A percentile compares a stretch with the other conserved stretches of the same genome.
phyloP scores from a whole-genome alignment of 164 flowering plant species.

The Piper longum region DNA sequence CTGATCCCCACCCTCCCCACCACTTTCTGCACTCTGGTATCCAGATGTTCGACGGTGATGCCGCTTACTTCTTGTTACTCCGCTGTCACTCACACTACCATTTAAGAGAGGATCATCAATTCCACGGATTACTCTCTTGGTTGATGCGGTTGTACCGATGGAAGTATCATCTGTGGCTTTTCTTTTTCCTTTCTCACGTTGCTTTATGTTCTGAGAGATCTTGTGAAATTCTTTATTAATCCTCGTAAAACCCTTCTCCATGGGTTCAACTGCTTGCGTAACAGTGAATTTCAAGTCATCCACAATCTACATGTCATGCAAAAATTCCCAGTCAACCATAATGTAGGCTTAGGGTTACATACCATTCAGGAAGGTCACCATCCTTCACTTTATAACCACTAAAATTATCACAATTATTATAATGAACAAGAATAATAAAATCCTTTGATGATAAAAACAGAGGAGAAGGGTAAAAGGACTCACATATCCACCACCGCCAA shows the following conservation, averaged over 20 bases:
- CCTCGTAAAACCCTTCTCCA: slow-evolving; percentile 78
- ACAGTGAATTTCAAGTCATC: slow-evolving; percentile 87
- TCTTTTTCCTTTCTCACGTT: slow-evolving; percentile 51
- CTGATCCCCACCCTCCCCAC: slow-evolving; percentile 84
- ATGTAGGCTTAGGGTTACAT: neutral
- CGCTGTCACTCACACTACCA: slow-evolving; percentile 82
- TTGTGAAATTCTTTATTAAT: slow-evolving; percentile 73
- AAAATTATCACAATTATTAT: neutral
- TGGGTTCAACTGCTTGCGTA: slow-evolving; percentile 78
- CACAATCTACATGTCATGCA: slow-evolving; percentile 46
- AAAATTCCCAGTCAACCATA: neutral
- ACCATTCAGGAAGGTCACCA: neutral
- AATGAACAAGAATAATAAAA: too few relatives aligned
- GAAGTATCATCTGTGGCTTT: slow-evolving; percentile 72
- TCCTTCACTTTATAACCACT: neutral
- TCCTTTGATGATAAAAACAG: neutral
- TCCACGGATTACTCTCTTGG: slow-evolving; percentile 55
- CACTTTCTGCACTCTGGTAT: slow-evolving; percentile 77
- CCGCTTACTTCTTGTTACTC: slow-evolving; percentile 46
- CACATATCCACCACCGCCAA: slow-evolving; percentile 91
- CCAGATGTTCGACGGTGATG: slow-evolving; percentile 52
- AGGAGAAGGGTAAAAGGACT: slow-evolving; percentile 14
- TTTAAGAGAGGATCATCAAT: slow-evolving; percentile 89
- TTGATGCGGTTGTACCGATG: slow-evolving; percentile 30
- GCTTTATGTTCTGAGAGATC: slow-evolving; percentile 77